These are phyloP conservation scores for Rhizopogon salebrosus DNA, from an alignment of 768 basidiomycete species.

Conservation along the genomic window DNA sequence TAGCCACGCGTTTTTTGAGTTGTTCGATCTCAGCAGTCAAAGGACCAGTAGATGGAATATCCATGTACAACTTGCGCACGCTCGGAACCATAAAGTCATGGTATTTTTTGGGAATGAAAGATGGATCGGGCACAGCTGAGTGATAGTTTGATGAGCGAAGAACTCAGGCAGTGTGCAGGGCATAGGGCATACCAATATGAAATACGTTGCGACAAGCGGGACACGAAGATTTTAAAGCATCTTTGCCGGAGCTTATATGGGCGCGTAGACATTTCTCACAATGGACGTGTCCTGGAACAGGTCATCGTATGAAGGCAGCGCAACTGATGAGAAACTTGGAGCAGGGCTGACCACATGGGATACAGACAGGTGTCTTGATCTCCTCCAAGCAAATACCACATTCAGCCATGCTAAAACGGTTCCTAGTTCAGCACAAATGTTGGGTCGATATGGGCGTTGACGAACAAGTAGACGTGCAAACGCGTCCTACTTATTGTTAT, in stretches of 20 bases:
- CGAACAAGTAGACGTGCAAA: background rate
- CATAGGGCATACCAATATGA: conserved; percentile 44
- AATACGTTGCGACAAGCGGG: conserved; percentile 55
- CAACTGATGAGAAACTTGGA: background rate
- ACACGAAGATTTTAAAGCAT: conserved; percentile 43
- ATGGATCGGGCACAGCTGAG: conserved; percentile 43
- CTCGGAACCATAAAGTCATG: conserved; percentile 53
- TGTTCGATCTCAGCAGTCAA: conserved; percentile 28
- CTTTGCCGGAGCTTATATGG: conserved; percentile 21
- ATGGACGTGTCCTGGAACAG: conserved; percentile 54
- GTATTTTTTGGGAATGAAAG: conserved; percentile 50
- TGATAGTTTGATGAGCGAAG: background rate
- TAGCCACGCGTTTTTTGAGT: conserved; percentile 34
- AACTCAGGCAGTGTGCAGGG: background rate
- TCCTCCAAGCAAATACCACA: conserved; percentile 61
- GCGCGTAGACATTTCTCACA: conserved; percentile 54
- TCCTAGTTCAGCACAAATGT: background rate
- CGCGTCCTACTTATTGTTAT: background rate
- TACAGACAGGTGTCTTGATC: conserved; percentile 48
- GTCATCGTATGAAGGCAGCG: background rate
- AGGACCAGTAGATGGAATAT: conserved; percentile 24
- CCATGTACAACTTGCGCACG: conserved; percentile 52
- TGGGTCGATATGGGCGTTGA: background rate
- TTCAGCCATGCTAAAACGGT: conserved; percentile 34
- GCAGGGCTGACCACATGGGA: conserved; percentile 55